Conservation (phyloP, 768 basidiomycete genomes). For the Filobasidium floriforme region DNA sequence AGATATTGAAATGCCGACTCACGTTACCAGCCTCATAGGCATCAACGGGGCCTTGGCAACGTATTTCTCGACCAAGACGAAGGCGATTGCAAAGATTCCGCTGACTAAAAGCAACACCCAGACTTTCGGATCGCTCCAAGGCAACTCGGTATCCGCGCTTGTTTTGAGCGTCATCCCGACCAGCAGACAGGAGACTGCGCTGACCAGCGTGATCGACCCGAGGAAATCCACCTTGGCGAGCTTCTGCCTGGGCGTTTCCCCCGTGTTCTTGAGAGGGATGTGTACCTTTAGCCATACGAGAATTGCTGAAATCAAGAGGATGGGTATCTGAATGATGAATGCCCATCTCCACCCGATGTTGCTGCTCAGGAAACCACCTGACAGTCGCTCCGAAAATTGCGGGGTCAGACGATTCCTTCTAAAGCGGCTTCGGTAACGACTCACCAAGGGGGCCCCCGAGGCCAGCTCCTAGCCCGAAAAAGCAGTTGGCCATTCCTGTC, state of each 20-base stretch:
- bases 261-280: constrained; percentile 15
- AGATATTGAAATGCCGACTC: background rate
- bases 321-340: constrained; percentile 57
- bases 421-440: constrained; percentile 30
- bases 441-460: constrained; percentile 48
- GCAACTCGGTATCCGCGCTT: constrained; percentile 49
- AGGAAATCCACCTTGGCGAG: constrained; percentile 37
- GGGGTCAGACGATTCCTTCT: background rate
- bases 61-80: constrained; percentile 70
- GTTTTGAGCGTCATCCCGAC: constrained; percentile 23
- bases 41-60: constrained; percentile 70
- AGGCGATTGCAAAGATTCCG: constrained; percentile 11
- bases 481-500: constrained; percentile 21
- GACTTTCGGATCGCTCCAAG: constrained; percentile 63
- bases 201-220: constrained; percentile 34
- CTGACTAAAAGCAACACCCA: constrained; percentile 27
- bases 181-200: constrained; percentile 16
- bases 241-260: constrained; percentile 19
- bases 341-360: constrained; percentile 22
- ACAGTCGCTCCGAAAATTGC: background rate
- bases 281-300: constrained; percentile 46
- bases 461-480: constrained; percentile 23
- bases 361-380: constrained; percentile 16
- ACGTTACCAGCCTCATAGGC: constrained; percentile 67
- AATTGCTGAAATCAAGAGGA: constrained; percentile 62